Base-by-base conservation (phyloP, 177 flowering plant genomes). In the Vitis hybrid region DNA sequence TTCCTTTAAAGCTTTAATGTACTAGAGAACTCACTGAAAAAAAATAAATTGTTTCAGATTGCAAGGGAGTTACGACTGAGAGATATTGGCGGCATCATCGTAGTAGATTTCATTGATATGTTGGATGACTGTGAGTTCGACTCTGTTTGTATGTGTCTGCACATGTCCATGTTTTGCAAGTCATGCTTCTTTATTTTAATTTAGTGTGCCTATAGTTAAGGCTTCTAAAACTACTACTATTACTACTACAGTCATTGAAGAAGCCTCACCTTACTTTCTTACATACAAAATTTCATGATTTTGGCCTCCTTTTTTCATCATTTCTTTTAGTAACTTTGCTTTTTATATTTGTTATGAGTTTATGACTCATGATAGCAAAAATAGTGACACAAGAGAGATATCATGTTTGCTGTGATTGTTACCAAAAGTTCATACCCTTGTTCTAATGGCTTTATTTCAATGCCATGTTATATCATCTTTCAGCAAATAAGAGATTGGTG, bases 41-140 rank as follows among this genome's bases (percentile, higher is more conserved):
- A 32, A 23, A 61, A 69, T 60, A 11, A 6, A 11, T 18, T 74
- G 50, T 81, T 85, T 67, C 93, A 94, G 99, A 94, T 94, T 78
- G 97, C 99, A 63, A 84, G 99, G 83, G 97, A 94, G 83, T 76
- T 92, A 67, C 87, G 99, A 67, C 91, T 94, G 63, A 85, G 99
- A 78, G 97, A 94, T 77, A 90, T 94, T 74, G 99, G 99, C 71
- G 99, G 99, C 73, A 94, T 92, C 55, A 94, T 94, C 62, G 97
- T 94, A 49, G 97, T 94, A 9, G 99, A 94, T 85, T 94, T 94
- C 81, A 94, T 94, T 71, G 97, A 92, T 74, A 92, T 92, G 99
- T 69, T 74, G 64, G 95, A 92, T 80, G 97, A 94, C 21, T 75
- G 97, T 94, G 75, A 84, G 94, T 82, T 18, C 52, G 69, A 60